phyloP scores from a whole-genome alignment of 441 rosid genomes.

The Erodium texanum region DNA sequence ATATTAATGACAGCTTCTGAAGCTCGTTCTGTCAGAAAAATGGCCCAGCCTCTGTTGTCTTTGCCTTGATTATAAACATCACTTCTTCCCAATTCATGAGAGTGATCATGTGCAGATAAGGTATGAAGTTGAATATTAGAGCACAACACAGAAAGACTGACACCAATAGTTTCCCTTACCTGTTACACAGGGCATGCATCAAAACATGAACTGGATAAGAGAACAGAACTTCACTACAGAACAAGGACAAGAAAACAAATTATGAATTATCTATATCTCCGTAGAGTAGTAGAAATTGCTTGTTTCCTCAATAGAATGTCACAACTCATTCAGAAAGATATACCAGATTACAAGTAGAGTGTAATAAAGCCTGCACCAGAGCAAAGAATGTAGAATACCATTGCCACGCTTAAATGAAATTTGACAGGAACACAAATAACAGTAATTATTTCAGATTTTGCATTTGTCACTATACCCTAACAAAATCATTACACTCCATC shows the following conservation, averaged over 20 bases:
- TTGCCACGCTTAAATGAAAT: background rate
- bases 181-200: constrained; percentile 29
- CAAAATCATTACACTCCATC: background rate
- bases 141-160: constrained; percentile 76
- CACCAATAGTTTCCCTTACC: constrained; percentile 97
- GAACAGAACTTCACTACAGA: background rate
- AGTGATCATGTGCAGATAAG: constrained; percentile 37
- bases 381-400: background rate
- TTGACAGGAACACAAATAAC: background rate
- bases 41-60: constrained; percentile 57
- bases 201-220: constrained; percentile 10
- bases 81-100: constrained; percentile 36
- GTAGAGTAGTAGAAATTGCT: background rate
- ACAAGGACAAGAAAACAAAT: background rate
- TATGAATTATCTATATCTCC: background rate
- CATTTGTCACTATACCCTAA: background rate
- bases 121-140: constrained; percentile 77
- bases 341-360: background rate
- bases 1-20: constrained; percentile 64
- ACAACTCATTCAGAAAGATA: background rate
- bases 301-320: background rate
- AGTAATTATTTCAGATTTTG: background rate
- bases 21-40: constrained; percentile 54
- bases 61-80: constrained; percentile 33
- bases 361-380: background rate